Evolutionary conservation across 2,329 filamentous ascomycete genomes (phyloP).

Genomic region (Lasiodiplodia citricola): DNA sequence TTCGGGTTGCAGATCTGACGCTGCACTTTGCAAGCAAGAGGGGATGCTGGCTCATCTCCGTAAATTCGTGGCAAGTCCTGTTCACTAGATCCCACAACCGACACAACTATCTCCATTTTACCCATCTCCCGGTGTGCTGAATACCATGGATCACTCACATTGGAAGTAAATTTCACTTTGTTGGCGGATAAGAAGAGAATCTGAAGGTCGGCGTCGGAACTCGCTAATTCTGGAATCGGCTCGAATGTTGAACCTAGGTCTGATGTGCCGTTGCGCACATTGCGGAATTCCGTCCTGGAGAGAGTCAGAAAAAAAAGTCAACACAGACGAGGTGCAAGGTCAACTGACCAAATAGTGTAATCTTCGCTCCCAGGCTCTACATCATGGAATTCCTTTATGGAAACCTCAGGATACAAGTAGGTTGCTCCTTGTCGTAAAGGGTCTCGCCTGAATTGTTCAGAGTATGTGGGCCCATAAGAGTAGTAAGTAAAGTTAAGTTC

Average conservation of each 20-base stretch:
- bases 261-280: neutral
- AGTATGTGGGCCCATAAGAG: neutral
- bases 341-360: neutral
- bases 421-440: rapidly evolving
- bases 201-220: constrained; percentile 37
- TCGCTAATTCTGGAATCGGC: constrained; percentile 37
- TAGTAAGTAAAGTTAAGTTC: neutral
- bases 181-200: constrained; percentile 40
- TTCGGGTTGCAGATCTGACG: constrained; percentile 28
- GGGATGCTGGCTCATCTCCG: constrained; percentile 21
- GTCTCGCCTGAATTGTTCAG: neutral
- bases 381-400: rapidly evolving
- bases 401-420: neutral
- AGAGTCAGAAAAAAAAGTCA: no score
- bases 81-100: neutral
- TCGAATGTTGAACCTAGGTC: neutral
- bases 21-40: constrained; percentile 25
- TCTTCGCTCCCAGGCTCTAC: no score
- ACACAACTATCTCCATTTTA: no score
- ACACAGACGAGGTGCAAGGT: neutral
- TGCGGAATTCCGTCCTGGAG: neutral
- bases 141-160: constrained; percentile 41
- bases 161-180: constrained; percentile 33
- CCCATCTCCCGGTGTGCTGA: constrained; percentile 30
- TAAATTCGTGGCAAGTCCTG: neutral